Conservation (phyloP, 163 green algal species). For the Scenedesmus sp. region DNA sequence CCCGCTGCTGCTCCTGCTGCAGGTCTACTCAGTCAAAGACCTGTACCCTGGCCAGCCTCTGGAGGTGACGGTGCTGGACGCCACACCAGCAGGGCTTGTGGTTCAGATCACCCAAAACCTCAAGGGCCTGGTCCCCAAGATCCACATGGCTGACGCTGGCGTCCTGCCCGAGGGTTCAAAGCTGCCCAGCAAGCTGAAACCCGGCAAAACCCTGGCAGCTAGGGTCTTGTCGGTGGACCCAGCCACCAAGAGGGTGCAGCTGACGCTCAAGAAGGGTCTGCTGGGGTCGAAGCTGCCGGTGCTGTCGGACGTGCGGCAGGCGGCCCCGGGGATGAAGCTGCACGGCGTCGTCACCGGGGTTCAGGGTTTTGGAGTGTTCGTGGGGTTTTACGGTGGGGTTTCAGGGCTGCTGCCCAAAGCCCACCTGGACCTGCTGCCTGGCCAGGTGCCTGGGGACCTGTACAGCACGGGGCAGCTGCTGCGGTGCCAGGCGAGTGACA, state of each 20-base stretch:
- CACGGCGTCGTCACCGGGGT: conserved; percentile 92
- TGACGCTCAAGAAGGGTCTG: conserved; percentile 88
- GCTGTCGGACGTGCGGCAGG: conserved; percentile 74
- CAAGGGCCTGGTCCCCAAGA: conserved; percentile 64
- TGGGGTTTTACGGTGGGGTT: conserved; percentile 90
- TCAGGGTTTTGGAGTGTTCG: conserved; percentile 86
- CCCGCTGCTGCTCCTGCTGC: neutral
- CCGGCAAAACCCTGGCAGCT: conserved; percentile 30
- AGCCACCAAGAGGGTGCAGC: conserved; percentile 59
- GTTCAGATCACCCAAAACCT: conserved; percentile 63
- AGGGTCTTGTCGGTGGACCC: conserved; percentile 81
- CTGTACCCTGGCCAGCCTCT: conserved; percentile 81
- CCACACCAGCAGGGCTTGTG: conserved; percentile 18
- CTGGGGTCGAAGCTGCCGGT: conserved; percentile 83
- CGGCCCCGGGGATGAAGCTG: conserved; percentile 71
- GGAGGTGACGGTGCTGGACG: conserved; percentile 70
- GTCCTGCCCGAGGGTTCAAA: conserved; percentile 2
- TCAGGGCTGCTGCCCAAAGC: conserved; percentile 71
- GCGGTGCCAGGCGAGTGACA: conserved; percentile 21
- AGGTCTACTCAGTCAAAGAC: conserved; percentile 65
- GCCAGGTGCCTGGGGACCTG: conserved; percentile 67
- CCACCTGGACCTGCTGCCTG: conserved; percentile 81
- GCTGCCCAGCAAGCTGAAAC: conserved; percentile 72
- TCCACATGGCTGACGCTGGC: conserved; percentile 58
- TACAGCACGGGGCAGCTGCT: conserved; percentile 79